Conservation (phyloP, 352 stramenopile species). For the Nothophytophthora sp. region DNA sequence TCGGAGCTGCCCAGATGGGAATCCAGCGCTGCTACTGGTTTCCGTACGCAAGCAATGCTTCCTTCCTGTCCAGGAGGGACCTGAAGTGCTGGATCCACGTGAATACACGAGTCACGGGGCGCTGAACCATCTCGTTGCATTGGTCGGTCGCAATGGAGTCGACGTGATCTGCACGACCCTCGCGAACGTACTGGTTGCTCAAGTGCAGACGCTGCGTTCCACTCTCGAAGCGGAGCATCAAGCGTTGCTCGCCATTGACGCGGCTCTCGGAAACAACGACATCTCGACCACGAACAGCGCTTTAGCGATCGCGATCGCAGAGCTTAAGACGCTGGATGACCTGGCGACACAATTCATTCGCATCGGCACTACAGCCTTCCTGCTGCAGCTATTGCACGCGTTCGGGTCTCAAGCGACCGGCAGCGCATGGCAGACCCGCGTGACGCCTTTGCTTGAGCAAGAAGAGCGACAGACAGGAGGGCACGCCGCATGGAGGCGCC, state of each 20-base stretch:
- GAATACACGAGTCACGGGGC: conserved; percentile 17
- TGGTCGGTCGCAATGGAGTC: conserved; percentile 16
- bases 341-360: conserved; percentile 23
- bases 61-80: background rate
- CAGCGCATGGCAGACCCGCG: conserved; percentile 12
- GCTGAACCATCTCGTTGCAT: conserved; percentile 8
- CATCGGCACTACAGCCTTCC: conserved; percentile 35
- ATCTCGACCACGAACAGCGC: conserved; percentile 5
- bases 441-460: conserved; percentile 4
- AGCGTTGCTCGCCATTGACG: conserved; percentile 23
- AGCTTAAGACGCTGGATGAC: conserved; percentile 24
- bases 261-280: conserved; percentile 8
- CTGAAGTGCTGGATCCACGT: conserved; percentile 14
- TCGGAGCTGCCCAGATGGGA: no score
- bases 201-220: conserved; percentile 22
- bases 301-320: conserved; percentile 3
- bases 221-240: conserved; percentile 27
- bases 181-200: conserved; percentile 19
- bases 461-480: conserved; percentile 19
- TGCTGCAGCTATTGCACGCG: conserved; percentile 35
- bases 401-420: conserved; percentile 1
- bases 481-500: conserved; percentile 9
- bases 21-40: conserved; percentile 8
- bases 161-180: conserved; percentile 17
- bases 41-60: conserved; percentile 25